A percentile compares a stretch with the other conserved stretches of the same genome.
Evolutionary conservation across 805 yeast species (phyloP).

Genomic region (Lipomyces lipofer): DNA sequence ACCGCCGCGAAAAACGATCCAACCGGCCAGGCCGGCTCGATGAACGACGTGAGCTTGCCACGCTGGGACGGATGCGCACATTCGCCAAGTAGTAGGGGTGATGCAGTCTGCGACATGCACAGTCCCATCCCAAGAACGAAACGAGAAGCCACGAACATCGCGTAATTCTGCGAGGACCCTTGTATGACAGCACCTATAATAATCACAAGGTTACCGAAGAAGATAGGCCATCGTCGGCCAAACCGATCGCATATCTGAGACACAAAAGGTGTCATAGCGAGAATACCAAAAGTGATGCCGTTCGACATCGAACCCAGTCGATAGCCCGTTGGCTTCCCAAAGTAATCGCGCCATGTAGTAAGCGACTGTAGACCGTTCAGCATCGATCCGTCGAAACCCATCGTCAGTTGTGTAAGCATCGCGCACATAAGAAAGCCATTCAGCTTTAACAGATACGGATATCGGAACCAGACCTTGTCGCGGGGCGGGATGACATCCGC

Average conservation of each 20-base stretch:
- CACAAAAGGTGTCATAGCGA: conserved; percentile 34
- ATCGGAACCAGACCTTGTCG: conserved; percentile 41
- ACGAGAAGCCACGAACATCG: conserved; percentile 44
- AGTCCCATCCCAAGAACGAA: conserved; percentile 44
- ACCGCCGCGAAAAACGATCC: conserved; percentile 55
- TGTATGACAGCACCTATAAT: conserved; percentile 43
- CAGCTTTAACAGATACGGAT: conserved; percentile 45
- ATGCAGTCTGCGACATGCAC: conserved; percentile 42
- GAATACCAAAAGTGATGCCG: conserved; percentile 48
- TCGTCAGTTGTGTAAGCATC: conserved; percentile 49
- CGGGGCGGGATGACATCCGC: conserved; percentile 32
- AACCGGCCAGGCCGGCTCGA: conserved; percentile 34
- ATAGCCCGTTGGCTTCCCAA: conserved; percentile 44
- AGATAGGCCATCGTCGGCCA: conserved; percentile 44
- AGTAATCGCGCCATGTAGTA: conserved; percentile 44
- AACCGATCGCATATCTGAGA: conserved; percentile 41
- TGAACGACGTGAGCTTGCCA: conserved; percentile 45
- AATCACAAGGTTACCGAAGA: conserved; percentile 28
- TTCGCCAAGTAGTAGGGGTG: conserved; percentile 10
- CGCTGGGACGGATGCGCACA: conserved; percentile 22
- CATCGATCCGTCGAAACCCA: conserved; percentile 53
- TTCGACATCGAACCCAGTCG: conserved; percentile 46
- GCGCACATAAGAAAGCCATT: conserved; percentile 45
- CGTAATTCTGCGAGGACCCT: conserved; percentile 43
- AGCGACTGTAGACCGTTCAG: conserved; percentile 54